Evolutionary conservation across 805 yeast species (phyloP).

Genomic region (Yamadazyma nakazawae): DNA sequence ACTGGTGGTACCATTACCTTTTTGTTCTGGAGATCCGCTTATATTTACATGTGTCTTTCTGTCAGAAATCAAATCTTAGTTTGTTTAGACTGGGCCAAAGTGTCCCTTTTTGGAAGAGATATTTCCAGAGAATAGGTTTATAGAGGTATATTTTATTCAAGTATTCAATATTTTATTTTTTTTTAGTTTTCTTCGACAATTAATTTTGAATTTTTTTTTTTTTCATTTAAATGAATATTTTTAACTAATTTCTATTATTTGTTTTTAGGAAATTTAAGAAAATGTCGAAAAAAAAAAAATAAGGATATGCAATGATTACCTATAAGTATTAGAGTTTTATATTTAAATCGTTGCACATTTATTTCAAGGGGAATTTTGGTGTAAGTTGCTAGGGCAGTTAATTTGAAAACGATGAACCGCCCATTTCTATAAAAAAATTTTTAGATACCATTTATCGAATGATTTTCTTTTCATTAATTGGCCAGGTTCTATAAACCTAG

Average conservation of each 20-base stretch:
- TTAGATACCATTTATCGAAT: too few species aligned
- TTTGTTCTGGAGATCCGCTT: conserved; percentile 93
- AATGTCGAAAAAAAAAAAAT: not conserved
- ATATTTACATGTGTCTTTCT: conserved; percentile 87
- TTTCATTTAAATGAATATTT: not conserved
- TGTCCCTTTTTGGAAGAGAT: conserved; percentile 88
- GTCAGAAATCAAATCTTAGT: conserved; percentile 86
- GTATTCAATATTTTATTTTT: not conserved
- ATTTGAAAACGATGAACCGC: too few species aligned
- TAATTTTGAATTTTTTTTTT: not conserved
- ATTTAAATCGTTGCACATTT: too few species aligned
- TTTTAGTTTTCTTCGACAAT: too few species aligned
- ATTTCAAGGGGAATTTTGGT: not conserved
- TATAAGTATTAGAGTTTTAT: not conserved
- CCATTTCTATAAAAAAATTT: too few species aligned
- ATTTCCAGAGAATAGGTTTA: conserved; percentile 67
- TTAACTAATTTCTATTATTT: not conserved
- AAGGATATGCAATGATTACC: not conserved
- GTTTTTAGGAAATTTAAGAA: too few species aligned
- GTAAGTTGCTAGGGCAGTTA: too few species aligned
- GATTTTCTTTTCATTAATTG: too few species aligned
- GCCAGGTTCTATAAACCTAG: not conserved
- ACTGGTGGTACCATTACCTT: conserved; percentile 85
- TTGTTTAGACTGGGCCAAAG: conserved; percentile 84
- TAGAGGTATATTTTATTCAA: not conserved